Base-by-base conservation (phyloP, 352 stramenopile species). In the Phytophthora chlamydospora region DNA sequence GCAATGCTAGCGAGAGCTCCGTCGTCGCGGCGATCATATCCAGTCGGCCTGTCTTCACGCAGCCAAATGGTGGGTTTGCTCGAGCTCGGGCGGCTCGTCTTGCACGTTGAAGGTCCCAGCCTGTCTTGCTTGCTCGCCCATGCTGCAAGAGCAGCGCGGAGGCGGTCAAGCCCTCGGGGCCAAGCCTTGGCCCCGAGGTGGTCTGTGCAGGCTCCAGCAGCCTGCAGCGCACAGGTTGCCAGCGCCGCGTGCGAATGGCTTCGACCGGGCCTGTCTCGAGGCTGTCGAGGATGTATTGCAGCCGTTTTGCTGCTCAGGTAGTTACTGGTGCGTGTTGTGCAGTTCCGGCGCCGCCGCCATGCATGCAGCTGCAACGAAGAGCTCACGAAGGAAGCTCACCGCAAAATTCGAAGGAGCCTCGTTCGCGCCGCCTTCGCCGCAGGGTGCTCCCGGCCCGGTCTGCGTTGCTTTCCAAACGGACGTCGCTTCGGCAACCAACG, bases 31-130 rank as follows among this genome's bases (percentile, higher is more conserved):
- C 19, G 41, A 19, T 17, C 17, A 46, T 61, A 66, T 46, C 58
- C 58, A 45, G 31, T 66, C 41, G 58, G 34, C 49, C 58, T 66
- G 58, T 66, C 58, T 61, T 55, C 47, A 31, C 38, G 24, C 42
- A 13, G 31, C 39, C 17, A 50, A 35, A 49, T 53, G 40, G 47
- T 46, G 47, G 48, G 39, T 64, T 64, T 58, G 39, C 32, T 42
- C 54, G 42, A 62, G 33, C 32, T 33, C 24, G 49, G 17, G 39
- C 32, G 52, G 52, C 52, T 39, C 52, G 41, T 60, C 52, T 62
- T 51, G 33, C 21, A 24, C 17, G 45, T 63, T 55, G 55, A 56
- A 62, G 41, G 34, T 21, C 24, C 29, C 17, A 27, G 29, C 34
- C 45, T 36, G 54, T 47, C 54, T n/a, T 62, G 55, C 44, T 62